These are phyloP conservation scores for Colletotrichum eleusines DNA, from an alignment of 2,329 filamentous ascomycete species.

Conservation along the genomic window DNA sequence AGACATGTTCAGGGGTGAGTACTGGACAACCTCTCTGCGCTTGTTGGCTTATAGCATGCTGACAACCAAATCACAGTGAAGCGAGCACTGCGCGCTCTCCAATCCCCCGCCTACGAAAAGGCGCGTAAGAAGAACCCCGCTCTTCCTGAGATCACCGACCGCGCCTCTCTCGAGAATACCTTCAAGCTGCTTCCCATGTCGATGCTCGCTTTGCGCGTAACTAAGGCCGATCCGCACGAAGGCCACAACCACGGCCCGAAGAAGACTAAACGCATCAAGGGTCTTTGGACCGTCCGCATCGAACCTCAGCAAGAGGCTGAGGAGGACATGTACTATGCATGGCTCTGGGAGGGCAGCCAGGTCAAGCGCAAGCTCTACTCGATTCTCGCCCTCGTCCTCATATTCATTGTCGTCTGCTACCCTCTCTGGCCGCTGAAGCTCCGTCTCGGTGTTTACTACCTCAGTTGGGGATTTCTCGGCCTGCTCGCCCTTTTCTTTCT, in stretches of 20 bases:
- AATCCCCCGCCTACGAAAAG: constrained; percentile 91
- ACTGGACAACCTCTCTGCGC: background rate
- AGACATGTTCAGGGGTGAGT: constrained; percentile 93
- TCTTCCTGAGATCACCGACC: constrained; percentile 88
- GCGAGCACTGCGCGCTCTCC: constrained; percentile 89
- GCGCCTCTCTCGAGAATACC: constrained; percentile 87
- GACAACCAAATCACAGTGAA: constrained; percentile 73
- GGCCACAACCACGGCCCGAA: constrained; percentile 79
- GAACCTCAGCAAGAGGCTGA: constrained; percentile 93
- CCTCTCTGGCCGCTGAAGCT: constrained; percentile 94
- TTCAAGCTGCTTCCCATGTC: constrained; percentile 97
- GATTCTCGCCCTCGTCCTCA: constrained; percentile 81
- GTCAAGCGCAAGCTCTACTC: constrained; percentile 95
- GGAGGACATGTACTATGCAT: constrained; percentile 94
- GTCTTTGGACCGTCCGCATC: constrained; percentile 94
- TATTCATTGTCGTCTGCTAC: constrained; percentile 93
- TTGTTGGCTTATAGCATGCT: background rate
- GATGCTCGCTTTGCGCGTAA: constrained; percentile 90
- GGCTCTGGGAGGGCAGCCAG: constrained; percentile 95
- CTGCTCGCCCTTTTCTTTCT: constrained; percentile 93
- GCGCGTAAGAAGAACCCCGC: constrained; percentile 89
- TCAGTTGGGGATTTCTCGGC: constrained; percentile 92
- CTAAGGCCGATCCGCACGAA: constrained; percentile 82
- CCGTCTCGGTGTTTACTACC: constrained; percentile 95
- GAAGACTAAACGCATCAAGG: constrained; percentile 90